A percentile compares a stretch with the other conserved stretches of the same genome.
phyloP scores from a whole-genome alignment of 768 basidiomycete species.

The Hortiboletus campestris region DNA sequence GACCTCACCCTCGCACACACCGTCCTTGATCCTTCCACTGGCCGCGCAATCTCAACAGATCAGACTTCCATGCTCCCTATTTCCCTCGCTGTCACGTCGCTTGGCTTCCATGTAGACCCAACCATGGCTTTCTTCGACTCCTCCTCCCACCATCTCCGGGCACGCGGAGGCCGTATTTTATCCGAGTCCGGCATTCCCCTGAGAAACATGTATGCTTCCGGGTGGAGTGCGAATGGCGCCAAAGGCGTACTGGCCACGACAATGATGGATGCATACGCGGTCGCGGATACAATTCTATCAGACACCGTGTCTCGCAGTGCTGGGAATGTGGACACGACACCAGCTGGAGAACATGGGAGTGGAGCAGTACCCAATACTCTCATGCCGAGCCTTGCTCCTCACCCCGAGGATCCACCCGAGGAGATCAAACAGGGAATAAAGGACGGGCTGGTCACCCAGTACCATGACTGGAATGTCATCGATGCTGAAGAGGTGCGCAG shows the following conservation, averaged over 20 bases:
- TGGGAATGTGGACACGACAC: constrained; percentile 6
- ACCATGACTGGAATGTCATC: constrained; percentile 73
- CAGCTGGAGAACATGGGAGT: constrained; percentile 3
- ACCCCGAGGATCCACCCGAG: constrained; percentile 45
- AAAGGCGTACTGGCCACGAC: constrained; percentile 89
- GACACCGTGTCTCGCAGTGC: constrained; percentile 43
- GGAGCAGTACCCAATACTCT: constrained; percentile 5
- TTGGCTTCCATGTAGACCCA: constrained; percentile 81
- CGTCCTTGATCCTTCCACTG: constrained; percentile 45
- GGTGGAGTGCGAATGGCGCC: constrained; percentile 92
- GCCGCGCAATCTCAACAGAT: constrained; percentile 54
- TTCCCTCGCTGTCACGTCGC: constrained; percentile 80
- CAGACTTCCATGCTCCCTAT: constrained; percentile 53
- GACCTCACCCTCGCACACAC: constrained; percentile 63
- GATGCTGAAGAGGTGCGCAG: constrained; percentile 68
- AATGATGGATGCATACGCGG: constrained; percentile 87
- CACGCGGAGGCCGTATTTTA: constrained; percentile 48
- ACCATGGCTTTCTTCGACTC: constrained; percentile 58
- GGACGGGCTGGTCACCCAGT: constrained; percentile 51
- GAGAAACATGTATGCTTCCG: constrained; percentile 80
- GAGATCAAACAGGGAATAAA: constrained; percentile 44
- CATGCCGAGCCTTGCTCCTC: constrained; percentile 37
- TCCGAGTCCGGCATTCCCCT: constrained; percentile 38
- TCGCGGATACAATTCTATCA: constrained; percentile 66
- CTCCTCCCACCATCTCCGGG: constrained; percentile 53